Base-by-base conservation (phyloP, 2,329 filamentous ascomycete species). In the Hymenoscyphus scutula region DNA sequence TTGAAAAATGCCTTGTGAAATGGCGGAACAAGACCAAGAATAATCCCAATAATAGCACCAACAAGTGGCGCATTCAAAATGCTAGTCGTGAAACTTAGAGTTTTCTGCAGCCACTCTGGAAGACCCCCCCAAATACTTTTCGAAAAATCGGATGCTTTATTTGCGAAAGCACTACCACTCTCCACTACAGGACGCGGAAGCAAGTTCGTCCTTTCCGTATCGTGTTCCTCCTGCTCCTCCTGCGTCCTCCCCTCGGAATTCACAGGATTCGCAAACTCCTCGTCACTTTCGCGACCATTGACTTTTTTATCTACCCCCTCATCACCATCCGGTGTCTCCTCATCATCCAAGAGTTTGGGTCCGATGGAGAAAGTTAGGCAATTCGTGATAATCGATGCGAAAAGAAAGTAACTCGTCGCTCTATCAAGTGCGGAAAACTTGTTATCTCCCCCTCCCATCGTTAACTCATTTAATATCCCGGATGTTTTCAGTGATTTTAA, bases 371-470 rank as follows among this genome's bases (percentile, higher is more conserved):
- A 89, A 0, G 85, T 88, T 65, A 89, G 74, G 53, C 80, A 83
- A 69, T 86, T 88, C 57, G 80, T 81, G 25, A 89, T 77, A 64
- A 87, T 86, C 3, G 85, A 81, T 62, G 85, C 87, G 63, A 89
- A 81, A 4, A 89, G 75, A 69, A 89, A 88, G 72, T 88, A 89
- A 13, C 83, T 84, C 70, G 87, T 84, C 6, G 85, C 85, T 8
- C 86, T 78, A 58, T 81, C 78, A 10, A 88, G 75, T 1, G 82
- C 83, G 2, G 76, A 75, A 5, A 73, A 68, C 3, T 75, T 76
- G 73, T 67, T 81, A 53, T 68, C 66, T 76, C 69, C 77, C 68
- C 64, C 79, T 68, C 64, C 73, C 68, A 62, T 71, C 0, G 78
- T 71, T n/a, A 88, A 76, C 1, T 78, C 72, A 32, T 78, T 72